Conservation (phyloP, 2,329 filamentous ascomycete species). For the Drechslerella dactyloides region DNA sequence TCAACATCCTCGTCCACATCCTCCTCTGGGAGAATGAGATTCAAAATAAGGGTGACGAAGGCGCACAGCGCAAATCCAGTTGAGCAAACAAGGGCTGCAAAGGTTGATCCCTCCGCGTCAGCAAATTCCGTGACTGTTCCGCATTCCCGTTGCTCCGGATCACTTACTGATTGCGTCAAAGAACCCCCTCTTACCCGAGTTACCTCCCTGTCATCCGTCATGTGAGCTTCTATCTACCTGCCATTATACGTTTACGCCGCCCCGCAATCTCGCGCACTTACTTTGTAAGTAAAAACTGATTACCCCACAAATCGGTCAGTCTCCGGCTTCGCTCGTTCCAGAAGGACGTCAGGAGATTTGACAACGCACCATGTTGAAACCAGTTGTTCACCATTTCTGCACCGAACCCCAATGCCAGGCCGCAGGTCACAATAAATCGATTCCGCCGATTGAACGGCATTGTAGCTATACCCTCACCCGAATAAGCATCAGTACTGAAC, state of each 20-base stretch:
- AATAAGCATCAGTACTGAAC: conserved; percentile 61
- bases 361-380: conserved; percentile 59
- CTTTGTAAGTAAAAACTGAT: conserved; percentile 39
- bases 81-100: conserved; percentile 71
- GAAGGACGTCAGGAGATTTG: not conserved
- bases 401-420: conserved; percentile 59
- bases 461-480: conserved; percentile 59
- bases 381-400: conserved; percentile 62
- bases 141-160: not conserved
- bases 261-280: conserved; percentile 56
- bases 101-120: not conserved
- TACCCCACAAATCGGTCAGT: not conserved
- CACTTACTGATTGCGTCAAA: conserved; percentile 67
- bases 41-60: conserved; percentile 60
- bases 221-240: conserved; percentile 52
- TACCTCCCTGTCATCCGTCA: conserved; percentile 21
- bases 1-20: conserved; percentile 49
- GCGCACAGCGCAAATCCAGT: conserved; percentile 58
- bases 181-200: conserved; percentile 65
- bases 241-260: conserved; percentile 72
- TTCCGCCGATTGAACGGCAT: conserved; percentile 58
- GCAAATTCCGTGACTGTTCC: not conserved
- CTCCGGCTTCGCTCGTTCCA: not conserved
- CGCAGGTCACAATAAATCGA: conserved; percentile 70
- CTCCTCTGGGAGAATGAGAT: conserved; percentile 59